These are phyloP conservation scores for Ciborinia camelliae DNA, from an alignment of 2,329 filamentous ascomycete genomes.

Conservation along the genomic window DNA sequence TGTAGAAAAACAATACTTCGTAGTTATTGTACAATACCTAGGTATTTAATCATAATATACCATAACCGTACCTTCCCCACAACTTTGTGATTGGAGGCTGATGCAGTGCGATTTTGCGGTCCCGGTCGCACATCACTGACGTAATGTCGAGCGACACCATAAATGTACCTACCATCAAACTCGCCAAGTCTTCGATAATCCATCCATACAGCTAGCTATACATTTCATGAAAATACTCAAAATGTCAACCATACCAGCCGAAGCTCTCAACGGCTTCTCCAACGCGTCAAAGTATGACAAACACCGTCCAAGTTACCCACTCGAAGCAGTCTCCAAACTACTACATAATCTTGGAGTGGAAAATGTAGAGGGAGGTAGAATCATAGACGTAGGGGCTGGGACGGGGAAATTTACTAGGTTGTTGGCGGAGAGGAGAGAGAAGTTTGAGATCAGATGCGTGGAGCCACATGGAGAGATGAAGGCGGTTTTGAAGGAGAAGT, in stretches of 20 bases:
- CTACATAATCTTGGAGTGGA: conserved; percentile 53
- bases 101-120: conserved; percentile 8
- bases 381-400: conserved; percentile 65
- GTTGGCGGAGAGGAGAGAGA: conserved; percentile 56
- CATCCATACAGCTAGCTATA: neutral
- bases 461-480: conserved; percentile 68
- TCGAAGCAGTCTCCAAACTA: conserved; percentile 55
- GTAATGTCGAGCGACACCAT: neutral
- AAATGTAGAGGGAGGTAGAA: conserved; percentile 44
- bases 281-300: conserved; percentile 63
- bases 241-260: conserved; percentile 24
- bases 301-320: conserved; percentile 64
- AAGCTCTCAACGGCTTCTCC: conserved; percentile 52
- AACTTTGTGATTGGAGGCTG: neutral
- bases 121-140: neutral
- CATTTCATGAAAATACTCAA: neutral
- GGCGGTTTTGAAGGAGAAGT: conserved; percentile 55
- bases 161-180: neutral
- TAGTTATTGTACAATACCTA: neutral
- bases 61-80: neutral
- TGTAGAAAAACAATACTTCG: neutral
- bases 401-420: conserved; percentile 69
- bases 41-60: neutral
- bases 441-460: conserved; percentile 57
- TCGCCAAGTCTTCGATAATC: neutral